A percentile compares a stretch with the other conserved stretches of the same genome.
These are phyloP conservation scores for Fusarium papillatum DNA, from an alignment of 2,329 filamentous ascomycete genomes.

Conservation along the genomic window DNA sequence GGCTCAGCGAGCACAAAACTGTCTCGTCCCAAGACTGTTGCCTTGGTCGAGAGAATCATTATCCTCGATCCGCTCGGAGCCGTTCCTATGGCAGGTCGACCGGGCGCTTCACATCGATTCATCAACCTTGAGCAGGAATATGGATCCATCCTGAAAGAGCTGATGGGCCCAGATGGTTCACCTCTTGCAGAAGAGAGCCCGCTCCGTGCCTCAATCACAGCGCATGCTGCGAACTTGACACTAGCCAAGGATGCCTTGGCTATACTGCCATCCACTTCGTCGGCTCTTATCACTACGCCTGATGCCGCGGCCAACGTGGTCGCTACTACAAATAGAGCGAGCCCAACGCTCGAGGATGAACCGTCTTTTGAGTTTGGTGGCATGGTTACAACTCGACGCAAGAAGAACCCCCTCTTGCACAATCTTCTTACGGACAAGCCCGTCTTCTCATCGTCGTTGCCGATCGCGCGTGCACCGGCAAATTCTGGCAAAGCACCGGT, in stretches of 20 bases:
- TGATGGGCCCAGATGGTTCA: constrained; percentile 56
- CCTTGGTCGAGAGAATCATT: constrained; percentile 86
- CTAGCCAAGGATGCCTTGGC: constrained; percentile 79
- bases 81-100: constrained; percentile 73
- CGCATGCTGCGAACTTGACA: constrained; percentile 79
- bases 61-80: constrained; percentile 90
- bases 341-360: constrained; percentile 58
- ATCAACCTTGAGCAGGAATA: constrained; percentile 96
- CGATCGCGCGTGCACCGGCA: constrained; percentile 72
- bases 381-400: constrained; percentile 67
- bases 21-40: constrained; percentile 60
- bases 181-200: constrained; percentile 48
- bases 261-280: constrained; percentile 86
- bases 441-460: constrained; percentile 90
- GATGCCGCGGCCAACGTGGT: constrained; percentile 75
- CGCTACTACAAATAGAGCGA: constrained; percentile 52
- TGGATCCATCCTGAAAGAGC: constrained; percentile 73
- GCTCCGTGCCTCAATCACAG: constrained; percentile 46
- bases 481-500: constrained; percentile 38
- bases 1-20: constrained; percentile 46
- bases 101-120: constrained; percentile 66
- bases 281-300: constrained; percentile 90
- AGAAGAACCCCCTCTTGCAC: constrained; percentile 89
- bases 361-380: constrained; percentile 62
- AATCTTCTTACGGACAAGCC: constrained; percentile 97